A percentile compares a stretch with the other conserved stretches of the same genome.
Evolutionary conservation across 768 basidiomycete genomes (phyloP).

Genomic region (Calocera cornea): DNA sequence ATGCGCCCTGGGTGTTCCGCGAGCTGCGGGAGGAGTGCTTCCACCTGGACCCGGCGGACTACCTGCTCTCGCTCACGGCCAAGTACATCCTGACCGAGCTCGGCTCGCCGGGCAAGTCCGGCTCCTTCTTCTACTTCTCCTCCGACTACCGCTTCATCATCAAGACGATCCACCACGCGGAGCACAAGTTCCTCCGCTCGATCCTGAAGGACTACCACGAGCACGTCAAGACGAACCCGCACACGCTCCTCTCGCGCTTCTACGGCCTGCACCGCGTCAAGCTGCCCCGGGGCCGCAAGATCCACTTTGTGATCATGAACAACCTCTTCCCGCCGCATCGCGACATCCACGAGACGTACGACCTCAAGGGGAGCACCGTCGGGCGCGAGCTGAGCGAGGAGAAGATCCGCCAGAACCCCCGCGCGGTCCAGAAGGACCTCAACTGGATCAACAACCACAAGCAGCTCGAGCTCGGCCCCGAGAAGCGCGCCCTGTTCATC

Average conservation of each 20-base stretch:
- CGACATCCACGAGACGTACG: slow-evolving; percentile 95
- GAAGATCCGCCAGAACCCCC: slow-evolving; percentile 57
- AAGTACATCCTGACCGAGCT: slow-evolving; percentile 98
- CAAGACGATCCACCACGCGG: slow-evolving; percentile 91
- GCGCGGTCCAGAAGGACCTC: slow-evolving; percentile 86
- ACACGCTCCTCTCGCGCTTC: slow-evolving; percentile 84
- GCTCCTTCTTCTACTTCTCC: slow-evolving; percentile 98
- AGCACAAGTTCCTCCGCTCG: slow-evolving; percentile 82
- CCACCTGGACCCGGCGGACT: slow-evolving; percentile 92
- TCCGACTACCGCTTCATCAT: slow-evolving; percentile 99
- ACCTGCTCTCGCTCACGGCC: slow-evolving; percentile 87
- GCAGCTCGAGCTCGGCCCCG: slow-evolving; percentile 81
- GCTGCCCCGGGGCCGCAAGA: slow-evolving; percentile 82
- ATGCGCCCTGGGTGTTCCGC: slow-evolving; percentile 96
- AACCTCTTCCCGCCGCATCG: slow-evolving; percentile 96
- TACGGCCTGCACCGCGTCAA: slow-evolving; percentile 98
- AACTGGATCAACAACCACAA: slow-evolving; percentile 84
- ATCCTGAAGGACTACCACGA: slow-evolving; percentile 74
- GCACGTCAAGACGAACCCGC: slow-evolving; percentile 81
- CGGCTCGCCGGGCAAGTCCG: slow-evolving; percentile 95
- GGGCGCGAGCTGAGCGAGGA: slow-evolving; percentile 81
- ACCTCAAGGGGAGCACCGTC: slow-evolving; percentile 88
- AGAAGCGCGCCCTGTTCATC: slow-evolving; percentile 78
- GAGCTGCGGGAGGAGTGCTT: slow-evolving; percentile 89
- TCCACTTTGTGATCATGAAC: slow-evolving; percentile 99